A percentile compares a stretch with the other conserved stretches of the same genome.
Evolutionary conservation across 139 green algal species (phyloP).

Genomic region (Auxenochlorella pyrenoidosa): DNA sequence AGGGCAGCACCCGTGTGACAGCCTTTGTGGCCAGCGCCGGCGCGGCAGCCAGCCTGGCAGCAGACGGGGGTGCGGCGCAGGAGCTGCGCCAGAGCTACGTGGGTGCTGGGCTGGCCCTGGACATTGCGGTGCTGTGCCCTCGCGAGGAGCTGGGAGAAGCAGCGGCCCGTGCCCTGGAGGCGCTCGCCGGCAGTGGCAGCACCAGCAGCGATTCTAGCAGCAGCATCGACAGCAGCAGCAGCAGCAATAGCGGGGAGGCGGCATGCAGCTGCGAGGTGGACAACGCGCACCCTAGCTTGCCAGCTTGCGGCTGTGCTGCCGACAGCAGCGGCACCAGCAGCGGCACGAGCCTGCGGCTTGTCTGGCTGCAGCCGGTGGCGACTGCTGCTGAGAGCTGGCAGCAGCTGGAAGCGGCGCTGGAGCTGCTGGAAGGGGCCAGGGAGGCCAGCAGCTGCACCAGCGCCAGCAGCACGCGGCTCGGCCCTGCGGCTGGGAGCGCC

Average conservation of each 20-base stretch:
- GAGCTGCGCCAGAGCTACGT: constrained; percentile 10
- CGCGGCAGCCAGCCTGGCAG: constrained; percentile 4
- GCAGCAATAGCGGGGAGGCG: not conserved
- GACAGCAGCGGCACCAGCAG: not conserved
- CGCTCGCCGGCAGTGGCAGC: not conserved
- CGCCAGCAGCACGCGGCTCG: too few species aligned
- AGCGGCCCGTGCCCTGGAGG: not conserved
- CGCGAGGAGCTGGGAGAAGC: constrained; percentile 4
- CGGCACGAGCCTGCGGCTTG: not conserved
- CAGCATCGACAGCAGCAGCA: not conserved
- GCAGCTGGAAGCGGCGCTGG: constrained; percentile 37
- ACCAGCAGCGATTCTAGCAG: not conserved
- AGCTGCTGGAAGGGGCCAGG: constrained; percentile 15
- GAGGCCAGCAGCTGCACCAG: too few species aligned
- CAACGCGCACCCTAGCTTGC: not conserved
- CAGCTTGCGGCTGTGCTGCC: not conserved
- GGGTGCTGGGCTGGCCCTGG: not conserved
- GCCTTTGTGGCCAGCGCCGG: constrained; percentile 23
- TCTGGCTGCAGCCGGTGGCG: constrained; percentile 10
- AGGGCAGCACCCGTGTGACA: constrained; percentile 19
- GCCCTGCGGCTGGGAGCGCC: not conserved
- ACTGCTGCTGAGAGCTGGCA: constrained; percentile 30
- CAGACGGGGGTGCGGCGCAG: not conserved
- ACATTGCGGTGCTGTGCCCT: constrained; percentile 22
- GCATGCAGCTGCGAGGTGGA: not conserved